Evolutionary conservation across 148 eudicot species (phyloP).

Genomic region (Fagopyrum tataricum): DNA sequence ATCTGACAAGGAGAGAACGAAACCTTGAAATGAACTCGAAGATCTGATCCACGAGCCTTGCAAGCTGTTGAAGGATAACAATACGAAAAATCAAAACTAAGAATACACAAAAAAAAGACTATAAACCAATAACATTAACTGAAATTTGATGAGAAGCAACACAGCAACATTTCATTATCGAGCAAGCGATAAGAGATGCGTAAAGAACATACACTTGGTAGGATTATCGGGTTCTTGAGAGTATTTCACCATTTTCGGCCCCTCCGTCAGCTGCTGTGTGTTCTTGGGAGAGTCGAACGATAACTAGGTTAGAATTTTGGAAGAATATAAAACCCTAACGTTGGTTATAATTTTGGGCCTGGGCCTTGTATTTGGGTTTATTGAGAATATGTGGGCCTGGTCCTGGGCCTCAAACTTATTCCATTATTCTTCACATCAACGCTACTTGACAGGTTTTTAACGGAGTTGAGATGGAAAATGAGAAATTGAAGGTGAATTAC

Average conservation of each 20-base stretch:
- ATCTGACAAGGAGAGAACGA: neutral
- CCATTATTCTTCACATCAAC: too few relatives aligned
- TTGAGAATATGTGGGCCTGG: too few relatives aligned
- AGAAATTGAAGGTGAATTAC: too few relatives aligned
- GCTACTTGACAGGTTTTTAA: too few relatives aligned
- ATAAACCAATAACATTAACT: neutral
- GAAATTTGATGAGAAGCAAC: neutral
- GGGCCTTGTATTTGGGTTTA: too few relatives aligned
- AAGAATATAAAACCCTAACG: neutral
- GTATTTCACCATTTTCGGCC: conserved; percentile 45
- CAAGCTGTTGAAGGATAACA: conserved; percentile 30
- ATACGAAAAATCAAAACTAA: neutral
- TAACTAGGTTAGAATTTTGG: neutral
- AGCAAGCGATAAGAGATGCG: too few relatives aligned
- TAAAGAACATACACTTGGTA: conserved; percentile 51
- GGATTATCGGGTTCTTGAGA: conserved; percentile 71
- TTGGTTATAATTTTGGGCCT: neutral
- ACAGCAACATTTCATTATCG: neutral
- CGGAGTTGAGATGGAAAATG: too few relatives aligned
- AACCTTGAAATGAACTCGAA: conserved; percentile 77
- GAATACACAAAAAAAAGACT: neutral
- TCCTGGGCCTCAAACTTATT: too few relatives aligned
- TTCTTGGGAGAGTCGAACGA: too few relatives aligned
- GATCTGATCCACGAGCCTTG: conserved; percentile 80
- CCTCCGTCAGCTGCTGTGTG: neutral